Evolutionary conservation across 192 early-diverging fungal species (phyloP).

Genomic region (Entophlyctis luteolus): DNA sequence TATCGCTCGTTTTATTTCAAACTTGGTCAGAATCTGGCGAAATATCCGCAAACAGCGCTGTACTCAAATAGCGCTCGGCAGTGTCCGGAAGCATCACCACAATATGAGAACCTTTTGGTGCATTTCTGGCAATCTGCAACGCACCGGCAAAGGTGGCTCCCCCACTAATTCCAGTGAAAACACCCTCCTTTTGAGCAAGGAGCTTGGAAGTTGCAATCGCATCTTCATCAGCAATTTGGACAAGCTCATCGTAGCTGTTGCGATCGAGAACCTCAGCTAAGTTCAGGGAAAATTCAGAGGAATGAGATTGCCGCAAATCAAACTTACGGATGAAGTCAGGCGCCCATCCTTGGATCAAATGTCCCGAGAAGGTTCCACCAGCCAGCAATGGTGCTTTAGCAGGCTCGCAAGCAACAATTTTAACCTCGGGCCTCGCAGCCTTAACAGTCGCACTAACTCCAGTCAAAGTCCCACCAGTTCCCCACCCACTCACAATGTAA

Average conservation of each 20-base stretch:
- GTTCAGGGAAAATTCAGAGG: slow-evolving; percentile 5
- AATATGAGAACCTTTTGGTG: slow-evolving; percentile 24
- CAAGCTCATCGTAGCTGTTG: slow-evolving; percentile 26
- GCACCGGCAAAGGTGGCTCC: slow-evolving; percentile 31
- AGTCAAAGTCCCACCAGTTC: slow-evolving; percentile 37
- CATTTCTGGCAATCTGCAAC: slow-evolving; percentile 23
- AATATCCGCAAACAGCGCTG: slow-evolving; percentile 37
- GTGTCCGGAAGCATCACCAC: slow-evolving; percentile 36
- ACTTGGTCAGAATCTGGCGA: slow-evolving; percentile 24
- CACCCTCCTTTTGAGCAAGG: slow-evolving; percentile 35
- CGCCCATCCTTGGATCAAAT: slow-evolving; percentile 39
- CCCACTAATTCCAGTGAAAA: slow-evolving; percentile 30
- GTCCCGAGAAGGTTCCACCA: slow-evolving; percentile 20
- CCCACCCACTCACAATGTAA: slow-evolving; percentile 43
- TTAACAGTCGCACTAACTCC: slow-evolving; percentile 26
- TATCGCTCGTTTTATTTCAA: no score
- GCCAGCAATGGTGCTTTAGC: slow-evolving; percentile 22
- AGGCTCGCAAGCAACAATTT: slow-evolving; percentile 35
- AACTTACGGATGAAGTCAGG: slow-evolving; percentile 35
- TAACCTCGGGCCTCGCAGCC: slow-evolving; percentile 27
- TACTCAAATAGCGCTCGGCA: slow-evolving; percentile 34
- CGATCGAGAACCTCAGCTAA: slow-evolving; percentile 28
- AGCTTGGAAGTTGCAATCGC: slow-evolving; percentile 30
- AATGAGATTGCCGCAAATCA: slow-evolving; percentile 19
- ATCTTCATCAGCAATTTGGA: slow-evolving; percentile 23